phyloP scores from a whole-genome alignment of 2,329 filamentous ascomycete species.

The Colletotrichum chrysophilum region DNA sequence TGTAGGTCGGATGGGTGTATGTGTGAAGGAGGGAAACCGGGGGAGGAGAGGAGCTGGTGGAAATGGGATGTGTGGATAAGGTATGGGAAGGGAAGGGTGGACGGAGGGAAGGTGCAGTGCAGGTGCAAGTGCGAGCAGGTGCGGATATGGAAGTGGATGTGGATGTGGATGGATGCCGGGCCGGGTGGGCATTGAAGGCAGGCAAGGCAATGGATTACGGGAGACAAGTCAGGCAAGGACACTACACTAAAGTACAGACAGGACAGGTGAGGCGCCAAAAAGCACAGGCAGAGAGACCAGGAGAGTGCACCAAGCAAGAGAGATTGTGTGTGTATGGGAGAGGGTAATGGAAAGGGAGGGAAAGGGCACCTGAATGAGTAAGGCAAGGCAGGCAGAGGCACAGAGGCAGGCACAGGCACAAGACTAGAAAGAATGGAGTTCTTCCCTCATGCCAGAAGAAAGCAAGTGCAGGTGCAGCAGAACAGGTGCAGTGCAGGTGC shows the following conservation, averaged over 20 bases:
- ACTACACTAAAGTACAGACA: neutral
- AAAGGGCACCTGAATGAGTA: neutral
- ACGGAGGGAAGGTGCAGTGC: neutral
- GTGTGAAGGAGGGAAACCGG: slow-evolving; percentile 8
- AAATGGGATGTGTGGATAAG: slow-evolving; percentile 19
- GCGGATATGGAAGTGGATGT: neutral
- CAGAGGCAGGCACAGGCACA: neutral
- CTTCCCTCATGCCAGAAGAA: neutral
- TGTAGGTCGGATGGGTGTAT: neutral
- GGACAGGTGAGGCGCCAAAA: neutral
- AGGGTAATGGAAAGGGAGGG: neutral
- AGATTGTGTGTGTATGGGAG: neutral
- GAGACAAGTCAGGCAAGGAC: neutral
- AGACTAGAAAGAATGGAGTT: neutral
- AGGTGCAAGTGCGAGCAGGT: neutral
- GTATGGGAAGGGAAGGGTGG: neutral
- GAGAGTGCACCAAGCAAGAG: neutral
- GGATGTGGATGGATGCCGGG: neutral
- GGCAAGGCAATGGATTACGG: neutral
- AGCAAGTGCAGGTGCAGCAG: neutral
- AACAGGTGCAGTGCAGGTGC: neutral
- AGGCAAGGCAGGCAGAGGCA: neutral
- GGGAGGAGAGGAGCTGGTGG: slow-evolving; percentile 4
- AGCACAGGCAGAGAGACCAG: neutral
- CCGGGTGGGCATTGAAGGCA: neutral